These are phyloP conservation scores for Alternaria brassicicola DNA, from an alignment of 2,329 filamentous ascomycete genomes.

Conservation along the genomic window DNA sequence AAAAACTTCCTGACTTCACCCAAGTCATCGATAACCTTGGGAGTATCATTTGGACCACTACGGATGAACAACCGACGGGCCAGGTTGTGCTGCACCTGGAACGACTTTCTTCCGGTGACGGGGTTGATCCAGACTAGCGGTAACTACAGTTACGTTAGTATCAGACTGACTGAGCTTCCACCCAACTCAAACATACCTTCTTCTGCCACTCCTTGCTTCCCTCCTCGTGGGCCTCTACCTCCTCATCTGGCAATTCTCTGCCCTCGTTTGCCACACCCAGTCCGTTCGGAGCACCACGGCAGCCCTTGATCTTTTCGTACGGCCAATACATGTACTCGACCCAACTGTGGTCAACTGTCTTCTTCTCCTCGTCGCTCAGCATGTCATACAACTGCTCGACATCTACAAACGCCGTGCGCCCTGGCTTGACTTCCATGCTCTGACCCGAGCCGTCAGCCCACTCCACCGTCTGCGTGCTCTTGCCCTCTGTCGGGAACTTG, in stretches of 20 bases:
- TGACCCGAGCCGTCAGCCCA: neutral
- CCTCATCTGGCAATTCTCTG: neutral
- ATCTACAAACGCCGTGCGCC: constrained; percentile 1
- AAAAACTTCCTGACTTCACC: constrained; percentile 6
- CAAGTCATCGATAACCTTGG: neutral
- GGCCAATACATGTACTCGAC: constrained; percentile 4
- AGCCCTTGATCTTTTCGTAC: constrained; percentile 2
- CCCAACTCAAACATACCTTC: neutral
- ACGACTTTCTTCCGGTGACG: neutral
- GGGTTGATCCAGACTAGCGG: constrained; percentile 3
- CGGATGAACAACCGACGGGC: constrained; percentile 3
- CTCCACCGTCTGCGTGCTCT: constrained; percentile 1
- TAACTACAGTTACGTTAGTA: neutral
- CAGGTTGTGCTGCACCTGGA: constrained; percentile 1
- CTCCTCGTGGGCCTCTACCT: neutral
- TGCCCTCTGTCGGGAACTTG: neutral
- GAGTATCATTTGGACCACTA: neutral
- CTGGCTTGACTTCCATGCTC: constrained; percentile 2
- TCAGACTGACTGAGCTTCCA: neutral
- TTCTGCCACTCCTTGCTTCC: constrained; percentile 1
- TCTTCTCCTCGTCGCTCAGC: constrained; percentile 8
- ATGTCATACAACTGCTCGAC: constrained; percentile 5
- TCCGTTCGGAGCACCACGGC: constrained; percentile 3
- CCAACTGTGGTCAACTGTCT: constrained; percentile 1
- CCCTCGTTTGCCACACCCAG: constrained; percentile 5